Base-by-base conservation (phyloP, 495 filamentous ascomycete genomes). In the Hypoxylon fragiforme region DNA sequence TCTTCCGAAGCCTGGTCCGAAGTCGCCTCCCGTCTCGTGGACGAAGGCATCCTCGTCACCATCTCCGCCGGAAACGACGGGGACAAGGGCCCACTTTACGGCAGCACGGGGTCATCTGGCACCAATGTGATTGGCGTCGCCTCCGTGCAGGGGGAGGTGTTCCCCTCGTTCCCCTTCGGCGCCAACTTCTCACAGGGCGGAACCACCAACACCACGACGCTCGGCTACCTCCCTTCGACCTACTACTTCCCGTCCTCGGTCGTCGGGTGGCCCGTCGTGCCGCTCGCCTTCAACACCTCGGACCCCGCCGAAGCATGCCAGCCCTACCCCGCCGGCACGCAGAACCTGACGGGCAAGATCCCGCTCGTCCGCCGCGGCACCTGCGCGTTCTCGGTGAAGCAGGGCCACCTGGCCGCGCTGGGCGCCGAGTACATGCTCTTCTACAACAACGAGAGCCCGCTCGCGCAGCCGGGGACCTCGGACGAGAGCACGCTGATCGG, bases 291-390 rank as follows among this genome's bases (percentile, higher is more conserved):
- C 5, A 70, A 75, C 48, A 67, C 68, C 3, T 65, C 64, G 7
- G 43, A 65, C 31, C 50, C 54, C 7, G 60, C 57, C 14, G 69
- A 74, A 39, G 61, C 57, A 13, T 74, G 72, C 36, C 28, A 53
- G 18, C 47, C 65, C 5, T 58, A 67, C 21, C 62, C 71, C 0
- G 62, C 54, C 13, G 54, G 44, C 39, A 66, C 63, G 20, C 73
- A 72, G 3, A 63, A 78, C 44, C 68, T 83, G 4, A 69, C 72
- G 0, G 62, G 64, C 11, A 64, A 77, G 37, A 72, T 83, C 28
- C 76, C 79, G 18, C 64, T 83, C 7, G 63, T 83, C 39, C 73
- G 77, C 41, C 71, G 73, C 6, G 79, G 77, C 50, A 72, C 58
- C 18, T 82, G 77, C 38, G 34, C 50, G 3, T 56, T 58, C 37